phyloP scores from a whole-genome alignment of 2,329 filamentous ascomycete species.

The Xylaria sp. region DNA sequence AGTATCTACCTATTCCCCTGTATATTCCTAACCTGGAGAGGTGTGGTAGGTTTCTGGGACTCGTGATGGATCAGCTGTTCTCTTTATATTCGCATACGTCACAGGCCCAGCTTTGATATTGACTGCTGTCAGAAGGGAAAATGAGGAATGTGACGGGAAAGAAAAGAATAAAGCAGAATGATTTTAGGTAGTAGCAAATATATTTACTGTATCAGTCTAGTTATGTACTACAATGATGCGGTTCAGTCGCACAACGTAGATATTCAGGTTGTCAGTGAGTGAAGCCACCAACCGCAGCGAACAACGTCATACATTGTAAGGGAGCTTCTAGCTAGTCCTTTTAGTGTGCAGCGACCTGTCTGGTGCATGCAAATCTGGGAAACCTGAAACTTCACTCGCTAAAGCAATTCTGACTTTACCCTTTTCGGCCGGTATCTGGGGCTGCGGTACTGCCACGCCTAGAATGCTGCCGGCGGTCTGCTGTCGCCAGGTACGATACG shows the following conservation, averaged over 20 bases:
- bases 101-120: neutral
- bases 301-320: slow-evolving; percentile 43
- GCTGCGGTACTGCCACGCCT: neutral
- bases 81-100: neutral
- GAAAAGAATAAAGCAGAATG: neutral
- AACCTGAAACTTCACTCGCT: neutral
- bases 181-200: neutral
- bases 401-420: neutral
- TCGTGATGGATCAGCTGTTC: neutral
- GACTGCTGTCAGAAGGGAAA: neutral
- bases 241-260: slow-evolving; percentile 6
- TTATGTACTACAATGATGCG: neutral
- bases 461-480: neutral
- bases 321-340: neutral
- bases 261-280: slow-evolving; percentile 20
- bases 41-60: neutral
- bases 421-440: neutral
- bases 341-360: neutral
- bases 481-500: neutral
- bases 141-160: neutral
- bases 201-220: neutral
- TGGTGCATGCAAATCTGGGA: neutral
- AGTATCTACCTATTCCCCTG: neutral
- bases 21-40: neutral
- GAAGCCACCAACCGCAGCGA: slow-evolving; percentile 17